phyloP scores from a whole-genome alignment of 352 stramenopile species.

The Blastocystis sp. region DNA sequence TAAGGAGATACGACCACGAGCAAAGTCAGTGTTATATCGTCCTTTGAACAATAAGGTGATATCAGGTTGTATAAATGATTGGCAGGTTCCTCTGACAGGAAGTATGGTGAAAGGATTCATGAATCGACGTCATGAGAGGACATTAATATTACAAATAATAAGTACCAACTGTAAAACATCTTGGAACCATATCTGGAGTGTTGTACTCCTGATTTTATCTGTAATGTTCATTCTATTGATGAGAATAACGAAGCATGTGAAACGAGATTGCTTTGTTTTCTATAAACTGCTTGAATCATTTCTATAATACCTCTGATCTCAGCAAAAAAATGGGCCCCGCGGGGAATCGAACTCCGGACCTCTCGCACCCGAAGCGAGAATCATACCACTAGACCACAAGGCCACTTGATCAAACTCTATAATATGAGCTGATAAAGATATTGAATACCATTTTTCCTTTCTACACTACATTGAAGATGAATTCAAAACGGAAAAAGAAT shows the following conservation, averaged over 20 bases:
- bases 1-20: background rate
- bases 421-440: background rate
- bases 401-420: background rate
- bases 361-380: conserved; percentile 62
- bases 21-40: background rate
- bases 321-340: conserved; percentile 58
- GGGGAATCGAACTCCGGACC: conserved; percentile 62
- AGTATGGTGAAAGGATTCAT: background rate
- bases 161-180: background rate
- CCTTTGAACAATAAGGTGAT: background rate
- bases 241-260: background rate
- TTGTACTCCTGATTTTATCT: background rate
- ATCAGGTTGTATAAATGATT: background rate
- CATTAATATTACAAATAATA: background rate
- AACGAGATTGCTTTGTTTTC: background rate
- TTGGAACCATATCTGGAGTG: background rate
- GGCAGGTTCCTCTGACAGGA: background rate
- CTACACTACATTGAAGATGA: background rate
- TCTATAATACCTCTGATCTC: too few species aligned
- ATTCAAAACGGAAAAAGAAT: conserved; percentile 51
- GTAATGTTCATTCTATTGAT: background rate
- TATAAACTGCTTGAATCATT: too few species aligned
- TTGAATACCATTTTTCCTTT: background rate
- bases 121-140: background rate
- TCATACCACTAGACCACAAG: conserved; percentile 63